Evolutionary conservation across 345 rosid species (phyloP), one percentile per base, ranked within the genome.

Genomic region (Hevea brasiliensis): DNA sequence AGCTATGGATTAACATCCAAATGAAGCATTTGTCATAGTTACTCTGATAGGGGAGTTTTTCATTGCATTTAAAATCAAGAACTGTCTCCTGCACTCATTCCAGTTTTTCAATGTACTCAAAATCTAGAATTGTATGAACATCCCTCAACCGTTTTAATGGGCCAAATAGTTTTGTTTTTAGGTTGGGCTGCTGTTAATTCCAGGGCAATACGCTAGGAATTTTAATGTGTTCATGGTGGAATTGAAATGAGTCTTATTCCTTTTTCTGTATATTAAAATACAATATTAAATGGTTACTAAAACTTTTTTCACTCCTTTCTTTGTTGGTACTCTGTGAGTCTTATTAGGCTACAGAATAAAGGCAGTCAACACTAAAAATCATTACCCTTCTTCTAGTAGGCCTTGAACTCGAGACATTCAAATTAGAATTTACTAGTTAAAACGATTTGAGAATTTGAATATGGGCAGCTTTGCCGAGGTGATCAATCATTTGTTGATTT

Each of bases 11-110:
- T 62, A 55, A 66, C 29, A 72, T 89, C 92, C 92, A 83, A 21
- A 77, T 90, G 96, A 82, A 74, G 90, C 90, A 71, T 73, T 76
- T 84, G 90, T 94, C 96, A 87, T 94, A 90, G 97, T 90, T 89
- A 85, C 90, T 82, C 90, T 86, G 89, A 90, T 86, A 80, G 91
- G 91, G 84, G 65, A 63, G 61, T 68, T 18, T 11, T 61, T 32
- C 45, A 26, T 17, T 37, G 27, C 3, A 37, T 5, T 10, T 21
- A 37, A 32, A n/a, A 35, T n/a, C 23, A 12, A 45, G 50, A 12
- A 14, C 17, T 1, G 51, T n/a, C n/a, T n/a, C n/a, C n/a, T n/a
- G n/a, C n/a, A n/a, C n/a, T n/a, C n/a, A n/a, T n/a, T n/a, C n/a
- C n/a, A n/a, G 37, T 4, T 32, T 32, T 32, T 32, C 37, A 32